phyloP scores from a whole-genome alignment of 371 early-diverging fungal species.

The Mucor mucedo region DNA sequence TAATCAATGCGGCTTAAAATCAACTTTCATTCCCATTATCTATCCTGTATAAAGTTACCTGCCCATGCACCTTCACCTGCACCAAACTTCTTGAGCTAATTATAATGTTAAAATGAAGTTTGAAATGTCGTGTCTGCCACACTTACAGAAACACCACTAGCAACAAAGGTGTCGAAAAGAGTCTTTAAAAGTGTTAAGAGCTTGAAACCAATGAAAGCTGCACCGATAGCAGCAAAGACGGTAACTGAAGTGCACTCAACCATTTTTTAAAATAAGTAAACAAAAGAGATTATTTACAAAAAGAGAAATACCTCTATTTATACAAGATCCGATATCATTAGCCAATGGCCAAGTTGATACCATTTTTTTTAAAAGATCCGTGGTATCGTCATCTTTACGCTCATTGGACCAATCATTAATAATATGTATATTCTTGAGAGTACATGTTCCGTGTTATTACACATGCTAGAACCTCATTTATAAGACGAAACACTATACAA shows the following conservation, averaged over 20 bases:
- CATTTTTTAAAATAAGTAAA: slow-evolving; percentile 10
- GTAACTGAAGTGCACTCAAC: slow-evolving; percentile 32
- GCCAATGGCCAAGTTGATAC: too few species aligned
- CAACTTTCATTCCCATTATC: background rate
- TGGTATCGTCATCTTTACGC: too few species aligned
- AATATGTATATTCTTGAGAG: too few species aligned
- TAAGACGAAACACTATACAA: too few species aligned
- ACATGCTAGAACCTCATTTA: too few species aligned
- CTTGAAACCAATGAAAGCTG: slow-evolving; percentile 50
- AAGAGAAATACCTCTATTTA: background rate
- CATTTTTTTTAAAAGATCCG: too few species aligned
- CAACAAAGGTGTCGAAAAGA: slow-evolving; percentile 61
- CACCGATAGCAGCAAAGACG: slow-evolving; percentile 60
- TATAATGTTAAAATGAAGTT: slow-evolving; percentile 1
- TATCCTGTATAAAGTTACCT: slow-evolving; percentile 44
- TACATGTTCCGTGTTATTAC: too few species aligned
- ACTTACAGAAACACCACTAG: slow-evolving; percentile 63
- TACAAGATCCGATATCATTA: background rate
- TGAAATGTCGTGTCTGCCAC: background rate
- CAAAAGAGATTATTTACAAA: background rate
- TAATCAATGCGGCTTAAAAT: slow-evolving; percentile 18
- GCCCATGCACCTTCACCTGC: slow-evolving; percentile 89
- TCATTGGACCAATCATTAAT: too few species aligned
- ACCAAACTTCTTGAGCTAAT: slow-evolving; percentile 79
- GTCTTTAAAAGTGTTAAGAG: slow-evolving; percentile 55